A percentile compares a stretch with the other conserved stretches of the same genome.
Evolutionary conservation across 2,329 filamentous ascomycete genomes (phyloP).

Genomic region (Colletotrichum lentis): DNA sequence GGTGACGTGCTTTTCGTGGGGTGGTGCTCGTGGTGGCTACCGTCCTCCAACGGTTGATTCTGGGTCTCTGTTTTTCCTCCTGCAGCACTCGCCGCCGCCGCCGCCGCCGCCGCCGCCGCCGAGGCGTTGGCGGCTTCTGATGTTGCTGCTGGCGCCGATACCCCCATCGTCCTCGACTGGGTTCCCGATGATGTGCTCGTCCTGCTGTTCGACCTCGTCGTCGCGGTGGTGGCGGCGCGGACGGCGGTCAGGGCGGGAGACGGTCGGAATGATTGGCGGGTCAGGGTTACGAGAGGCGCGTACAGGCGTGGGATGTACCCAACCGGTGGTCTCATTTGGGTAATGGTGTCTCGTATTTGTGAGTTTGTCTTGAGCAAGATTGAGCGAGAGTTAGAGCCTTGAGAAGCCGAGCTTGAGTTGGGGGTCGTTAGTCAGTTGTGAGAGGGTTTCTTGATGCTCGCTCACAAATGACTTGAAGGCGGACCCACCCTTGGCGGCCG

Average conservation of each 20-base stretch:
- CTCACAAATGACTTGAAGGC: constrained; percentile 11
- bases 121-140: not conserved
- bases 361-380: not conserved
- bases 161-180: constrained; percentile 13
- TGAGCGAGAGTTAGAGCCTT: constrained; percentile 16
- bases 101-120: not conserved
- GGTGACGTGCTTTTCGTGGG: constrained; percentile 37
- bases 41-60: constrained; percentile 2
- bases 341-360: constrained; percentile 3
- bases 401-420: not conserved
- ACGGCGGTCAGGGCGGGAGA: constrained; percentile 27
- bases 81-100: not conserved
- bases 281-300: constrained; percentile 19
- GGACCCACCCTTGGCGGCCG: constrained; percentile 12
- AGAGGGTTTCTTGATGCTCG: constrained; percentile 1
- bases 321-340: constrained; percentile 23
- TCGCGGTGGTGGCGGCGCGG: constrained; percentile 12
- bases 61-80: not conserved
- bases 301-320: constrained; percentile 22
- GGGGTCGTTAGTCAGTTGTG: constrained; percentile 15
- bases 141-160: not conserved
- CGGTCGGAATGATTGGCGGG: constrained; percentile 25
- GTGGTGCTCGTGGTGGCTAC: constrained; percentile 32
- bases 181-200: constrained; percentile 32
- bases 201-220: constrained; percentile 17